Percentiles rank a stretch among this genome's conserved stretches.
Evolutionary conservation across 139 green algal genomes (phyloP).

Genomic region (Parachlorella kessleri): DNA sequence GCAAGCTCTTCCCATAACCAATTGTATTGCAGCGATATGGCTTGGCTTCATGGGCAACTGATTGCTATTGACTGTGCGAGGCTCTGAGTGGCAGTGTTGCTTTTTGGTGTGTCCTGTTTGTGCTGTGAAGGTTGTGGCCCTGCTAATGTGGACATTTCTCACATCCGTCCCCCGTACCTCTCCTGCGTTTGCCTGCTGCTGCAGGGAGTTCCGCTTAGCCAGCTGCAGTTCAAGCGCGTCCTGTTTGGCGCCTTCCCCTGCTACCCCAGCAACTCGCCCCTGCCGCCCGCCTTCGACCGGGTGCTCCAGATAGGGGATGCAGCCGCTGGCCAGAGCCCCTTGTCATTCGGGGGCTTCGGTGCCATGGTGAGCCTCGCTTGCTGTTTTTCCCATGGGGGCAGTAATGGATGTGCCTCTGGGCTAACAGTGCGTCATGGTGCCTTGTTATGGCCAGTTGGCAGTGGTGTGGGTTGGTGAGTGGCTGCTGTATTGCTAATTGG

Average conservation of each 20-base stretch:
- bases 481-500: neutral
- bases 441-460: too few species aligned
- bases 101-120: too few species aligned
- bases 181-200: too few species aligned
- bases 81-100: too few species aligned
- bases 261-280: constrained; percentile 49
- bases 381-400: too few species aligned
- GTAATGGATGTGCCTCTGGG: too few species aligned
- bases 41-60: neutral
- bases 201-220: constrained; percentile 40
- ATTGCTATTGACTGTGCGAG: too few species aligned
- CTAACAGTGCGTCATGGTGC: too few species aligned
- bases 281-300: constrained; percentile 63
- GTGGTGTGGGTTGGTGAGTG: neutral
- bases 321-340: constrained; percentile 23
- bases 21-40: neutral
- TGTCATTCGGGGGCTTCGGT: constrained; percentile 72
- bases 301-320: constrained; percentile 61
- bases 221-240: constrained; percentile 64
- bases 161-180: too few species aligned
- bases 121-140: too few species aligned
- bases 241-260: constrained; percentile 79
- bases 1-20: too few species aligned
- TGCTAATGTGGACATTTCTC: too few species aligned
- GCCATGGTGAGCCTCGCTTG: constrained; percentile 24